Evolutionary conservation across 148 eudicot genomes (phyloP).

Genomic region (Beta vulgaris): DNA sequence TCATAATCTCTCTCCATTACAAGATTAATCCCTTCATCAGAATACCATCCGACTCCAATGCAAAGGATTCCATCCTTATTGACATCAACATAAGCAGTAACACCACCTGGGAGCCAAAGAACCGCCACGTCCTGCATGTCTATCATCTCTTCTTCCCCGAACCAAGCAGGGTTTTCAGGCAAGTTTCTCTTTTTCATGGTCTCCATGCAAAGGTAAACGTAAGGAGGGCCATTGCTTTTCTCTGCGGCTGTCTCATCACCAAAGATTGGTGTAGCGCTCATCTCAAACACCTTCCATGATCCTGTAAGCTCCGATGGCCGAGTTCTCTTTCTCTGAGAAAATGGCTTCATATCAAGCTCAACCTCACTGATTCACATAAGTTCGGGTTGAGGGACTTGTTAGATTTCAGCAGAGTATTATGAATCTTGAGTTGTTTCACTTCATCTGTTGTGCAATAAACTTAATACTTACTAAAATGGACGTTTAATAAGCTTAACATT

Average conservation of each 20-base stretch:
- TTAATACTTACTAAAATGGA: too few species aligned
- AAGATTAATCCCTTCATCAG: conserved; percentile 91
- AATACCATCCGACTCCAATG: conserved; percentile 97
- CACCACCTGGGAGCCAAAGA: conserved; percentile 96
- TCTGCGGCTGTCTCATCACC: conserved; percentile 51
- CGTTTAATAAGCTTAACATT: too few species aligned
- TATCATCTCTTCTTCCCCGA: conserved; percentile 82
- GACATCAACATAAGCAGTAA: conserved; percentile 86
- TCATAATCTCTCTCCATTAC: conserved; percentile 99
- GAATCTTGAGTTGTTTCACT: background rate
- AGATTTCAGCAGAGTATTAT: background rate
- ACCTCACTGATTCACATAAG: conserved; percentile 45
- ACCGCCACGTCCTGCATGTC: conserved; percentile 84
- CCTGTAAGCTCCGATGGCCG: conserved; percentile 75
- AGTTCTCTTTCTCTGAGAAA: conserved; percentile 80
- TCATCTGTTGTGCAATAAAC: too few species aligned
- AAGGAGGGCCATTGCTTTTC: conserved; percentile 50
- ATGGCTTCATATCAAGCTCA: conserved; percentile 80
- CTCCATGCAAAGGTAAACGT: conserved; percentile 85
- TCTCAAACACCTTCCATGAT: conserved; percentile 94
- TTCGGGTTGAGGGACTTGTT: conserved; percentile 1
- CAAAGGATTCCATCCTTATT: conserved; percentile 82
- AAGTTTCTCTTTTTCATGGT: conserved; percentile 77
- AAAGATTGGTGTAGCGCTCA: conserved; percentile 90
- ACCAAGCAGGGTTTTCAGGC: conserved; percentile 63